Base-by-base conservation (phyloP, 2,329 filamentous ascomycete species). In the Phyllosticta capitalensis region DNA sequence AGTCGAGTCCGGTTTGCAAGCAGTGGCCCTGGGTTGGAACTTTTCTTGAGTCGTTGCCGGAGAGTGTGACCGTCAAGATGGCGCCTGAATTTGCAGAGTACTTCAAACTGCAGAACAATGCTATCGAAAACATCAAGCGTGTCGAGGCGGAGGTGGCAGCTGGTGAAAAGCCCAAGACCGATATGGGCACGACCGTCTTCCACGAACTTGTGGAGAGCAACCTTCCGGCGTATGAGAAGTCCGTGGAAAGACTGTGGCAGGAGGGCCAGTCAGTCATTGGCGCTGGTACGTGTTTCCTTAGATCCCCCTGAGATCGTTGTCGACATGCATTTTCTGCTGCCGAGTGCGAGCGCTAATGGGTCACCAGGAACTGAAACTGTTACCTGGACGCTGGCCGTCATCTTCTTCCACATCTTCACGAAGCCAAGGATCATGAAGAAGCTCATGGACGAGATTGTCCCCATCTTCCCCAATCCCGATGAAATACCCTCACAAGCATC, bases 341-440 rank as follows among this genome's bases (percentile, higher is more conserved):
- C 22, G 64, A 67, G 5, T 10, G 9, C 4, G 30, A 2, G 10
- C 30, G 10, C 30, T 38, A 14, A 1, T 64, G 70, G 10, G 64
- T 64, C 1, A 74, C 72, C 4, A 75, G 58, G 73, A 2, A 73
- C 71, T 10, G 69, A 74, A 48, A 78, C 75, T 0, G 72, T 68
- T 0, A 67, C 67, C 10, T 68, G 68, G 64, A 65, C 69, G 61
- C 28, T 78, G 19, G 63, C 68, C 2, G 61, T 73, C 5, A 64
- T 70, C 7, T 66, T 70, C 7, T 77, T 69, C 64, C 61, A 74
- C 66, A 62, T 77, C 2, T 69, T 74, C 22, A 60, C 65, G 12
- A 67, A 72, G 20, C 70, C 72, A 0, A 4, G 61, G 0, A 66
- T 73, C 4, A 63, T 72, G 1, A 17, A 56, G 1, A 65, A 62